Percentiles rank a stretch among this genome's conserved stretches.
Evolutionary conservation across 2,329 filamentous ascomycete genomes (phyloP).

Genomic region (Fusarium compactum): DNA sequence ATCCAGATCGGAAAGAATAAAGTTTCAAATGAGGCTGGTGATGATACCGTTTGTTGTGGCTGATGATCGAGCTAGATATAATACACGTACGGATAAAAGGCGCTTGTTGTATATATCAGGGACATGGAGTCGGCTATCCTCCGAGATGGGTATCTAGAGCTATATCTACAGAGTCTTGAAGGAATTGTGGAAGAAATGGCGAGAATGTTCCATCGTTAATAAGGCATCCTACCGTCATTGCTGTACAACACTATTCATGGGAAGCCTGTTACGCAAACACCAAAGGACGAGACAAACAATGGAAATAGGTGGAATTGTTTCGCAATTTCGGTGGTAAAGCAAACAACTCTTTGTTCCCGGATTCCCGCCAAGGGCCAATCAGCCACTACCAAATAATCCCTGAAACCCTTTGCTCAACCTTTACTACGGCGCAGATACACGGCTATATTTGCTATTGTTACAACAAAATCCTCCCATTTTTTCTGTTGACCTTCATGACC

Average conservation of each 20-base stretch:
- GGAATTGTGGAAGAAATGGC: accelerated
- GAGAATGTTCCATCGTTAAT: accelerated
- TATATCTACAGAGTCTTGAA: neutral
- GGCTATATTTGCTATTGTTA: accelerated
- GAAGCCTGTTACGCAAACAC: neutral
- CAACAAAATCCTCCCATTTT: neutral
- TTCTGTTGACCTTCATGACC: accelerated
- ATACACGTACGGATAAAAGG: neutral
- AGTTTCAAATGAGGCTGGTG: neutral
- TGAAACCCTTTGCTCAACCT: neutral
- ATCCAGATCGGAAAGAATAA: accelerated
- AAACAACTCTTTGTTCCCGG: neutral
- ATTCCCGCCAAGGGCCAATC: neutral
- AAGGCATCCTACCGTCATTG: accelerated
- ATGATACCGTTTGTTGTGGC: neutral
- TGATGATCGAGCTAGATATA: neutral
- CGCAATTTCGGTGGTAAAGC: accelerated
- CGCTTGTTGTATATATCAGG: neutral
- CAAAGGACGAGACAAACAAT: neutral
- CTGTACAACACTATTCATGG: neutral
- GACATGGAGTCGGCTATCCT: accelerated
- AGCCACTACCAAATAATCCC: neutral
- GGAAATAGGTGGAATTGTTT: accelerated
- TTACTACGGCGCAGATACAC: neutral
- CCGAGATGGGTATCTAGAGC: accelerated